phyloP scores from a whole-genome alignment of 2,329 filamentous ascomycete genomes.

The Ceratocystis destructans region DNA sequence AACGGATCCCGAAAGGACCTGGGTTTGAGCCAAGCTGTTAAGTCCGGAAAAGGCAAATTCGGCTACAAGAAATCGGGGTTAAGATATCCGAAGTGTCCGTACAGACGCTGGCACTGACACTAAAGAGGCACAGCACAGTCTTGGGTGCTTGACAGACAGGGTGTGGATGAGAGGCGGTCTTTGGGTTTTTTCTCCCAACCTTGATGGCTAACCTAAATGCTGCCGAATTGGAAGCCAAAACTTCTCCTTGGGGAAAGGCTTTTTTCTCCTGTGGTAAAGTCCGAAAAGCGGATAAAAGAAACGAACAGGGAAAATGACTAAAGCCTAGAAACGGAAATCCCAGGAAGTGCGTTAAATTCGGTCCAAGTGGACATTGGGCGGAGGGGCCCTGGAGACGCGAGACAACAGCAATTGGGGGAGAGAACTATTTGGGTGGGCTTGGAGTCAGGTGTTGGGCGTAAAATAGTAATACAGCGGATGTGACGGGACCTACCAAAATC shows the following conservation, averaged over 20 bases:
- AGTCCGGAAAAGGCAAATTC: background rate
- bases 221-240: background rate
- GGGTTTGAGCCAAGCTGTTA: background rate
- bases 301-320: background rate
- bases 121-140: too few relatives aligned
- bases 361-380: background rate
- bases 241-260: background rate
- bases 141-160: too few relatives aligned
- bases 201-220: background rate
- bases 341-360: background rate
- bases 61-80: background rate
- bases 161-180: too few relatives aligned
- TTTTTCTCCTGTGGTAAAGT: background rate
- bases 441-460: background rate
- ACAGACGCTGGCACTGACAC: background rate
- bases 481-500: background rate
- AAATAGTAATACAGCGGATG: background rate
- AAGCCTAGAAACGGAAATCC: background rate
- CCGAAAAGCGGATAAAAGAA: background rate
- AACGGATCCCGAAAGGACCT: too few relatives aligned
- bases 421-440: background rate
- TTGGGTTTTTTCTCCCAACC: background rate
- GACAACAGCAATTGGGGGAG: background rate
- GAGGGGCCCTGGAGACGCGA: background rate
- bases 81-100: background rate